Base-by-base conservation (phyloP, 805 yeast species). In the Monosporozyma aerobia region DNA sequence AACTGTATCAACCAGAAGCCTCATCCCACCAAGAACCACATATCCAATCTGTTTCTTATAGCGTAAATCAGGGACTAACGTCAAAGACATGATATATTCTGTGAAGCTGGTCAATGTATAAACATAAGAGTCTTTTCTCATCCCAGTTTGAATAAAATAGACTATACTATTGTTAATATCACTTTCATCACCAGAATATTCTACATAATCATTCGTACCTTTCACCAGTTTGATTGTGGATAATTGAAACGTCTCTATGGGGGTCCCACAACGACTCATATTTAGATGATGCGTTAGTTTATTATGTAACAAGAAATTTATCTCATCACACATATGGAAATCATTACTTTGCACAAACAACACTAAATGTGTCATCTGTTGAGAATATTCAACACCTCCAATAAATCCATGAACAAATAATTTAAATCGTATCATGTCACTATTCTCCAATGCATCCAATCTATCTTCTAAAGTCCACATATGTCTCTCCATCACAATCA, bases 11-110 rank as follows among this genome's bases (percentile, higher is more conserved):
- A 81, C 69, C 30, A 79, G 63, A 0, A 77, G 58, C 54, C 86
- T 68, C 27, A 75, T 52, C 0, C 89, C 89, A 22, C 82, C 78
- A n/a, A 76, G 57, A 0, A 83, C 79, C 5, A 76, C 72, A 61
- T 85, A 85, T 0, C 88, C 90, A 51, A 85, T 63, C 56, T 81
- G 85, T 53, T 74, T 75, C 57, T 75, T 76, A 19, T 73, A 74
- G 55, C 90, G 67, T 16, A 85, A 64, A 47, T 77, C 81, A 2
- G 74, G 68, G 1, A 70, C 64, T 19, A 79, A 68, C 0, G 74
- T 66, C 7, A 71, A 56, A 0, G 79, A 70, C 57, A 84, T 58
- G n/a, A 77, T 49, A 61, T 71, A 77, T 1, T 79, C 74, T 0
- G 77, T 57, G 5, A 85, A 61, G 22, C 69, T 69, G 0, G 85